A percentile compares a stretch with the other conserved stretches of the same genome.
Evolutionary conservation across 345 rosid genomes (phyloP).

Genomic region (Syzygium grande): DNA sequence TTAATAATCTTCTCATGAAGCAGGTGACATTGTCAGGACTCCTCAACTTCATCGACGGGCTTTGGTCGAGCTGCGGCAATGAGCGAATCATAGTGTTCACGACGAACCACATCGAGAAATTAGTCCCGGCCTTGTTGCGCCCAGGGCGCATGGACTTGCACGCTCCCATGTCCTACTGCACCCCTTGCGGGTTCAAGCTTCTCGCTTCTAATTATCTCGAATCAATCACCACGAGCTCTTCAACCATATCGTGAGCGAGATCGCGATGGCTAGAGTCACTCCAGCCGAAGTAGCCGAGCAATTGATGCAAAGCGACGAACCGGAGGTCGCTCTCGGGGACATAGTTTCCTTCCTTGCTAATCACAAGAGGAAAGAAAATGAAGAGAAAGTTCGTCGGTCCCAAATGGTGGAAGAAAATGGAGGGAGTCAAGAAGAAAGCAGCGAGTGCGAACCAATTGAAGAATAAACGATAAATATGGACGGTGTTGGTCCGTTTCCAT

Average conservation of each 20-base stretch:
- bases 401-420: neutral
- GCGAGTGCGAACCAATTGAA: neutral
- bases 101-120: conserved; percentile 59
- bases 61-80: conserved; percentile 69
- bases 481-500: no score
- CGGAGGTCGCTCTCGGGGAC: conserved; percentile 18
- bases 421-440: neutral
- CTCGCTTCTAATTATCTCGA: conserved; percentile 37
- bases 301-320: conserved; percentile 25
- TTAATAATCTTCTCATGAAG: neutral
- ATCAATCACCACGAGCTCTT: conserved; percentile 15
- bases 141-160: conserved; percentile 87
- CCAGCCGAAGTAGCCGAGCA: conserved; percentile 47
- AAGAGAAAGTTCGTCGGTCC: no score
- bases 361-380: conserved; percentile 2
- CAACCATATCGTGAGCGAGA: conserved; percentile 16
- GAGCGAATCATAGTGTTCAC: conserved; percentile 75
- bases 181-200: conserved; percentile 36
- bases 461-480: no score
- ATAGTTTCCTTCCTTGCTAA: conserved; percentile 22
- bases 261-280: conserved; percentile 14
- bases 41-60: conserved; percentile 68
- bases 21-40: conserved; percentile 36
- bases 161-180: conserved; percentile 64
- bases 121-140: conserved; percentile 59